Percentiles rank a stretch among this genome's conserved stretches.
These are phyloP conservation scores for Globisporangium viniferum DNA, from an alignment of 352 stramenopile species.

Conservation along the genomic window DNA sequence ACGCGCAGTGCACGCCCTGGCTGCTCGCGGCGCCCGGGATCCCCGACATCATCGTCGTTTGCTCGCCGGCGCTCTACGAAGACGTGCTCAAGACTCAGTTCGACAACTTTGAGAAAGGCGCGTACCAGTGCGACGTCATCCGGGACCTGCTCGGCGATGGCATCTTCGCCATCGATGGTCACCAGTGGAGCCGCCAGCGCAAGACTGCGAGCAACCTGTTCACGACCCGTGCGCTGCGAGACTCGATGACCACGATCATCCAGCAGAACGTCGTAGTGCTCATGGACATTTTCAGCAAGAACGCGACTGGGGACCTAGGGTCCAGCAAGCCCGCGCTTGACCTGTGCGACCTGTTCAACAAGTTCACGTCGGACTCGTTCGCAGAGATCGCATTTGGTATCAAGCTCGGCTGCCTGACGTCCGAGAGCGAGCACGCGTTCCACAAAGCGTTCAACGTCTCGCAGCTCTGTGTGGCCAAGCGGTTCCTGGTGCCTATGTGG, in stretches of 20 bases:
- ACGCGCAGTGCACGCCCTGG: slow-evolving; percentile 18
- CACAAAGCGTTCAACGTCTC: slow-evolving; percentile 48
- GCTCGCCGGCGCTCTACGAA: slow-evolving; percentile 28
- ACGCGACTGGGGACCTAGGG: background rate
- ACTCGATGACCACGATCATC: slow-evolving; percentile 35
- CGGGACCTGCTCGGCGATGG: slow-evolving; percentile 54
- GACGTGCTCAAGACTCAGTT: slow-evolving; percentile 60
- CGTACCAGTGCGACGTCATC: slow-evolving; percentile 19
- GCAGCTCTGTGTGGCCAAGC: slow-evolving; percentile 28
- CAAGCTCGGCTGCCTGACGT: slow-evolving; percentile 32
- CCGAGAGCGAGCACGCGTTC: slow-evolving; percentile 40
- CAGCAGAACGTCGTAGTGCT: slow-evolving; percentile 27
- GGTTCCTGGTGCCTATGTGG: slow-evolving; percentile 35
- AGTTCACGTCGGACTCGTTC: slow-evolving; percentile 69
- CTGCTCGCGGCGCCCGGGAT: slow-evolving; percentile 11
- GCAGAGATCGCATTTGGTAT: slow-evolving; percentile 68
- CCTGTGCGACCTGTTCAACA: slow-evolving; percentile 37
- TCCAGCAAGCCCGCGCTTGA: slow-evolving; percentile 22
- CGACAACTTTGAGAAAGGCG: slow-evolving; percentile 60
- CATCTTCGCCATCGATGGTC: slow-evolving; percentile 65
- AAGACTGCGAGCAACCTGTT: slow-evolving; percentile 87
- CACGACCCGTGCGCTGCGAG: slow-evolving; percentile 34
- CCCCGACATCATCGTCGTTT: slow-evolving; percentile 15
- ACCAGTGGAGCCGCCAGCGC: slow-evolving; percentile 60
- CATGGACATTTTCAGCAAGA: slow-evolving; percentile 21